phyloP scores from a whole-genome alignment of 495 filamentous ascomycete genomes.

The Penicillium flavigenum region DNA sequence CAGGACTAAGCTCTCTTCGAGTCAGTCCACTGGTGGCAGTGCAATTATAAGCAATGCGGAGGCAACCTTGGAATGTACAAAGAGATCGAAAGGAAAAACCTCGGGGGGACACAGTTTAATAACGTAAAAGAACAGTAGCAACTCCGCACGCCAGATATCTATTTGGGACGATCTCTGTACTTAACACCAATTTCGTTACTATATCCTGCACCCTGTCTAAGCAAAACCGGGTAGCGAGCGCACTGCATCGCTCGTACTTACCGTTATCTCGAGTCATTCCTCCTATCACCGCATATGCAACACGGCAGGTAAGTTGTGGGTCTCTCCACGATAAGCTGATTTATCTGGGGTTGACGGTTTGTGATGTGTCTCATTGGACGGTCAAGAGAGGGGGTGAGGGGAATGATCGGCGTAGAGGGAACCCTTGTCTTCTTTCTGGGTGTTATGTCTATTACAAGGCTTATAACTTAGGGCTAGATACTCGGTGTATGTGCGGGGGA shows the following conservation, averaged over 20 bases:
- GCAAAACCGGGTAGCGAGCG: not conserved
- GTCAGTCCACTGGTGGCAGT: not conserved
- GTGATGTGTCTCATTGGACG: slow-evolving; percentile 16
- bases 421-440: not conserved
- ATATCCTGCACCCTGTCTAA: not conserved
- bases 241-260: not conserved
- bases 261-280: slow-evolving; percentile 4
- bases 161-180: not conserved
- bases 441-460: not conserved
- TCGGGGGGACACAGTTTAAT: slow-evolving; percentile 1
- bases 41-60: not conserved
- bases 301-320: slow-evolving; percentile 9
- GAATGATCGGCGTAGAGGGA: slow-evolving; percentile 21
- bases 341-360: slow-evolving; percentile 24
- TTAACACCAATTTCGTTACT: not conserved
- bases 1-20: not conserved
- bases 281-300: slow-evolving; percentile 18
- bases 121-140: not conserved
- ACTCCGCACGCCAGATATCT: slow-evolving; percentile 3
- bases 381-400: slow-evolving; percentile 19
- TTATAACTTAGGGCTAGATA: not conserved
- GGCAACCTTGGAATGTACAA: not conserved
- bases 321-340: slow-evolving; percentile 24
- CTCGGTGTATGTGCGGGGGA: not conserved
- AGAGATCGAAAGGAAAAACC: not conserved